Conservation (phyloP, 1,284 basidiomycete species). For the Volvariella volvacea region DNA sequence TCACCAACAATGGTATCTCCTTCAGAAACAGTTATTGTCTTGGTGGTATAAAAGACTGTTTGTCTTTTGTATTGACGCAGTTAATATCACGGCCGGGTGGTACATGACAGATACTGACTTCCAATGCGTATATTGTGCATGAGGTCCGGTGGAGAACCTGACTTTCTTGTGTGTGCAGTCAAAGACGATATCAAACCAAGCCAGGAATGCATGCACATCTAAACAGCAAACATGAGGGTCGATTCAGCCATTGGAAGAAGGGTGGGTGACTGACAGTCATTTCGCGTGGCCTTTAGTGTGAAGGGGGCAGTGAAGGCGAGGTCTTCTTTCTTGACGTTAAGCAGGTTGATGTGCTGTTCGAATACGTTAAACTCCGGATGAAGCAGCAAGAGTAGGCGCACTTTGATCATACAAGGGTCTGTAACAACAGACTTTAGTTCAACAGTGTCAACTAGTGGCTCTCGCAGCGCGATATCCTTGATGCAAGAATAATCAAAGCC, state of each 20-base stretch:
- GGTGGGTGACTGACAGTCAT: conserved; percentile 70
- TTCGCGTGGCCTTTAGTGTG: conserved; percentile 76
- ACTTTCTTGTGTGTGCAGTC: conserved; percentile 96
- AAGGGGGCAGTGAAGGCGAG: conserved; percentile 84
- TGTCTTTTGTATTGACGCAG: conserved; percentile 38
- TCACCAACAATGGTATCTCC: conserved; percentile 70
- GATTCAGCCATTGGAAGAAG: neutral
- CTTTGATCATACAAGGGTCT: conserved; percentile 84
- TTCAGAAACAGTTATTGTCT: conserved; percentile 58
- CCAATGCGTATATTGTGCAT: conserved; percentile 96
- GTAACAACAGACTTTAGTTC: conserved; percentile 91
- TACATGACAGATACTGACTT: conserved; percentile 54
- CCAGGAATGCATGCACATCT: conserved; percentile 99
- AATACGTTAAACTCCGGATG: neutral
- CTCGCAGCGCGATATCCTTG: conserved; percentile 95
- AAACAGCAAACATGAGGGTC: conserved; percentile 7
- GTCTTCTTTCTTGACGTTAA: conserved; percentile 93
- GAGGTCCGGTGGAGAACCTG: conserved; percentile 92
- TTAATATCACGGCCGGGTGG: neutral
- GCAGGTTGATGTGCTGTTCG: conserved; percentile 79
- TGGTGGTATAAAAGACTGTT: conserved; percentile 94
- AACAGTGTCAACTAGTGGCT: conserved; percentile 97
- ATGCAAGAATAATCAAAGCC: conserved; percentile 99
- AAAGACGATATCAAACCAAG: conserved; percentile 98
- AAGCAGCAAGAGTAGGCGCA: conserved; percentile 19